Conservation (phyloP, 176 grass and related monocot species). For the Aegilops sharonensis region DNA sequence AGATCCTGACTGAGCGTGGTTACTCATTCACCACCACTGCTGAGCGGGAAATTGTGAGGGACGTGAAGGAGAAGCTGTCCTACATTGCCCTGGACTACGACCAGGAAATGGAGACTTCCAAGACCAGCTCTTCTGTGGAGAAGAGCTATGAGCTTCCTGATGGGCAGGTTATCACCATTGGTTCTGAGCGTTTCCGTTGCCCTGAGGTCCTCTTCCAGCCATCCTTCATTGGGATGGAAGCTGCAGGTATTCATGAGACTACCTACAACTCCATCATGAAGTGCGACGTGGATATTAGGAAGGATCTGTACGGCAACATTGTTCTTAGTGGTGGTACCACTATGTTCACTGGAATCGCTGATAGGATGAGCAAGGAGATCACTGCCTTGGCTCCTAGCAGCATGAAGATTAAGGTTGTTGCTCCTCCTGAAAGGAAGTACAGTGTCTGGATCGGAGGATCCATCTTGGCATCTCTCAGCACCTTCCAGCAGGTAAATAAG, state of each 20-base stretch:
- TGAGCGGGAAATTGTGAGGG: conserved; percentile 94
- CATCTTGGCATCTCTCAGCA: conserved; percentile 95
- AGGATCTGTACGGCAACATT: conserved; percentile 94
- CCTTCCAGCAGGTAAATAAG: conserved; percentile 80
- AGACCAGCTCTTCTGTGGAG: conserved; percentile 83
- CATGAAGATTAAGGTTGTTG: conserved; percentile 99
- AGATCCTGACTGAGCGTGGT: conserved; percentile 90
- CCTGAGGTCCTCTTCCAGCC: conserved; percentile 99
- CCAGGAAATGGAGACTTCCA: conserved; percentile 85
- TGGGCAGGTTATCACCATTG: conserved; percentile 92
- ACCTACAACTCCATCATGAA: conserved; percentile 99
- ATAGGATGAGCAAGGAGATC: conserved; percentile 97
- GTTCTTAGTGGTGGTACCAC: conserved; percentile 90
- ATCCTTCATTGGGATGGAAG: conserved; percentile 97
- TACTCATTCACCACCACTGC: conserved; percentile 98
- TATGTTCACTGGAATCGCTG: conserved; percentile 92
- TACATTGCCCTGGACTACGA: conserved; percentile 94
- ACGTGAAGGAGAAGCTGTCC: conserved; percentile 94
- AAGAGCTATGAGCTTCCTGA: conserved; percentile 94
- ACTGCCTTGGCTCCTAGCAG: conserved; percentile 91
- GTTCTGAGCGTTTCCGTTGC: conserved; percentile 88
- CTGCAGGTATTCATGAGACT: conserved; percentile 94
- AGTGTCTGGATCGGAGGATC: conserved; percentile 99
- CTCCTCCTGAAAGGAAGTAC: conserved; percentile 90
- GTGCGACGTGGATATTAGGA: conserved; percentile 98